Evolutionary conservation across 2,329 filamentous ascomycete genomes (phyloP).

Genomic region (Nannizziopsis barbatae): DNA sequence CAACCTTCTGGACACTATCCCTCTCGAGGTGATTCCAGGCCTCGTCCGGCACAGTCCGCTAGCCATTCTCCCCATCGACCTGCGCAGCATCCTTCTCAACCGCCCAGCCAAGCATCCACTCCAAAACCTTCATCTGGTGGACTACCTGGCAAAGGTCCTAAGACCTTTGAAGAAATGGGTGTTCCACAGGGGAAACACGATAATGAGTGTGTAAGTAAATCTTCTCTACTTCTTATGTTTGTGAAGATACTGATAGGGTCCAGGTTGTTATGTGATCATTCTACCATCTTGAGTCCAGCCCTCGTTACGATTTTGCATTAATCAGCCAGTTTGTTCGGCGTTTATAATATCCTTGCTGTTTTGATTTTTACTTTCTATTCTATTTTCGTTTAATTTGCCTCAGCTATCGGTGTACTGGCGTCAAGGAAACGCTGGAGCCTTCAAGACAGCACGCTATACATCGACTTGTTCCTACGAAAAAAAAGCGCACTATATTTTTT

Average conservation of each 20-base stretch:
- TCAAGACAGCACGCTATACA: slow-evolving; percentile 1
- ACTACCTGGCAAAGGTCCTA: slow-evolving; percentile 61
- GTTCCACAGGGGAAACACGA: slow-evolving; percentile 74
- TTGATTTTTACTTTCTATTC: background rate
- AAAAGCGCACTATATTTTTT: slow-evolving; percentile 5
- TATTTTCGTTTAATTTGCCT: background rate
- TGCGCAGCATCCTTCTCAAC: background rate
- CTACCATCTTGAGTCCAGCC: background rate
- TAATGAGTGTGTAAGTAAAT: slow-evolving; percentile 68
- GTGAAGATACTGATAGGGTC: slow-evolving; percentile 4
- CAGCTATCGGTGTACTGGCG: slow-evolving; percentile 1
- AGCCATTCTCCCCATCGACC: slow-evolving; percentile 21
- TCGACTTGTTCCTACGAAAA: background rate
- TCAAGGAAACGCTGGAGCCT: background rate
- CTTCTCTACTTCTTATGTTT: background rate
- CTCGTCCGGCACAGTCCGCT: slow-evolving; percentile 15
- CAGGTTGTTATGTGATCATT: slow-evolving; percentile 20
- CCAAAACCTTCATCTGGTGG: slow-evolving; percentile 22
- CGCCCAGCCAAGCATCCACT: background rate
- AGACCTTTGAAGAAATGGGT: slow-evolving; percentile 97
- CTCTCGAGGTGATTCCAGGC: slow-evolving; percentile 13
- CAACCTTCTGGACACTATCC: slow-evolving; percentile 9
- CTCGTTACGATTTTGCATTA: slow-evolving; percentile 1
- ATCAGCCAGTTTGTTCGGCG: slow-evolving; percentile 3
- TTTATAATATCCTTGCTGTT: background rate